Conservation (phyloP, 163 green algal species). For the Trebouxia gelatinosa region DNA sequence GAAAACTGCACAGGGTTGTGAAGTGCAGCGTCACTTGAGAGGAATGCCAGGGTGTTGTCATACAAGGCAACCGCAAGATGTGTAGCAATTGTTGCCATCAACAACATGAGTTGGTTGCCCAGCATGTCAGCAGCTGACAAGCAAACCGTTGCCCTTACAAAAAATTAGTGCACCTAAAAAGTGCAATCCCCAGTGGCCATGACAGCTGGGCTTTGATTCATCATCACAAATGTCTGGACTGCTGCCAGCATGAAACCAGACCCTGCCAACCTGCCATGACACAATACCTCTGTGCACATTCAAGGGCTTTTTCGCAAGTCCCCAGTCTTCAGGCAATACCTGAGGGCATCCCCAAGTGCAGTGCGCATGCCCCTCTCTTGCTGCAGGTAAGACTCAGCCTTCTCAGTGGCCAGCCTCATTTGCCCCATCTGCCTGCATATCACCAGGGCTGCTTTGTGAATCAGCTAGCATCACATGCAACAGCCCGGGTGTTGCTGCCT, state of each 20-base stretch:
- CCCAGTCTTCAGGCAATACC: background rate
- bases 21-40: background rate
- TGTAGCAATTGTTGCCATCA: background rate
- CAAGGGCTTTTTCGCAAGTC: background rate
- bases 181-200: too few relatives aligned
- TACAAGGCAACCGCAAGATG: background rate
- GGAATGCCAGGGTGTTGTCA: background rate
- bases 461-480: too few relatives aligned
- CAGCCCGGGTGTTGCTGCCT: too few relatives aligned
- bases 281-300: too few relatives aligned
- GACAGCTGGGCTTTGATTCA: too few relatives aligned
- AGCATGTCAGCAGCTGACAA: too few relatives aligned
- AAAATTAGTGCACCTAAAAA: too few relatives aligned
- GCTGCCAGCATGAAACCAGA: background rate
- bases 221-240: background rate
- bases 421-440: conserved; percentile 28
- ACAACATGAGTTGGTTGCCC: too few relatives aligned
- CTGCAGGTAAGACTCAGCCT: conserved; percentile 25
- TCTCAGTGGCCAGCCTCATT: conserved; percentile 30
- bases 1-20: background rate
- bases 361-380: conserved; percentile 33
- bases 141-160: too few relatives aligned
- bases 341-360: conserved; percentile 19
- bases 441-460: too few relatives aligned
- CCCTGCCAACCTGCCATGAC: background rate